Evolutionary conservation across 805 yeast genomes (phyloP).

Genomic region (Metschnikowia cubensis): DNA sequence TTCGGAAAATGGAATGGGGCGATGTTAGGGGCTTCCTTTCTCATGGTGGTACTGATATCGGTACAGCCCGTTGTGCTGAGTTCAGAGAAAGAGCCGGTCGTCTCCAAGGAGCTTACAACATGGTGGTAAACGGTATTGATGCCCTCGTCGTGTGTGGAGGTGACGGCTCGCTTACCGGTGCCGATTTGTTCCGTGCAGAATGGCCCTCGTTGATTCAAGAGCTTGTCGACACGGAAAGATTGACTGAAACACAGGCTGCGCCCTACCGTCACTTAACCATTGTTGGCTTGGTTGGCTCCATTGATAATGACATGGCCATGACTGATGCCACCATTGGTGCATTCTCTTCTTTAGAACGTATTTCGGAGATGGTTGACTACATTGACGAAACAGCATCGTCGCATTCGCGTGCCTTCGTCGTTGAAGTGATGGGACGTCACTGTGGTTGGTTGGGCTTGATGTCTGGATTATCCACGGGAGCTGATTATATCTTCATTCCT

Average conservation of each 20-base stretch:
- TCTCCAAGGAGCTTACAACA: conserved; percentile 73
- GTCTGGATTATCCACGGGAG: conserved; percentile 97
- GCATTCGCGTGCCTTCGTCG: conserved; percentile 94
- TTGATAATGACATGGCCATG: conserved; percentile 96
- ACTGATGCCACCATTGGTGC: conserved; percentile 98
- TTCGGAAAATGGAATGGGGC: conserved; percentile 82
- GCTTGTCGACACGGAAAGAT: conserved; percentile 50
- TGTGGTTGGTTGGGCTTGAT: conserved; percentile 98
- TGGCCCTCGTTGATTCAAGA: conserved; percentile 89
- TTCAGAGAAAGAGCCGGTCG: conserved; percentile 87
- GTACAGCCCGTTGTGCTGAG: conserved; percentile 89
- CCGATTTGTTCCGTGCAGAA: conserved; percentile 87
- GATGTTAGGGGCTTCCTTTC: conserved; percentile 93
- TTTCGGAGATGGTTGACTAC: conserved; percentile 90
- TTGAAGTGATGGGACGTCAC: conserved; percentile 98
- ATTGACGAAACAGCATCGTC: conserved; percentile 97
- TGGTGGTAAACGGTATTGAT: conserved; percentile 86
- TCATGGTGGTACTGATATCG: conserved; percentile 92
- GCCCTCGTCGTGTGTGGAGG: conserved; percentile 97
- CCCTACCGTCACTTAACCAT: conserved; percentile 72
- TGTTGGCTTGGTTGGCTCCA: conserved; percentile 93
- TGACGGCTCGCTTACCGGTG: conserved; percentile 97
- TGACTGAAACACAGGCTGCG: conserved; percentile 57
- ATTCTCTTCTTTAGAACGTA: conserved; percentile 86
- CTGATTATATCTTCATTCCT: conserved; percentile 91